Base-by-base conservation (phyloP, 805 yeast species). In the Monosporozyma servazzii region DNA sequence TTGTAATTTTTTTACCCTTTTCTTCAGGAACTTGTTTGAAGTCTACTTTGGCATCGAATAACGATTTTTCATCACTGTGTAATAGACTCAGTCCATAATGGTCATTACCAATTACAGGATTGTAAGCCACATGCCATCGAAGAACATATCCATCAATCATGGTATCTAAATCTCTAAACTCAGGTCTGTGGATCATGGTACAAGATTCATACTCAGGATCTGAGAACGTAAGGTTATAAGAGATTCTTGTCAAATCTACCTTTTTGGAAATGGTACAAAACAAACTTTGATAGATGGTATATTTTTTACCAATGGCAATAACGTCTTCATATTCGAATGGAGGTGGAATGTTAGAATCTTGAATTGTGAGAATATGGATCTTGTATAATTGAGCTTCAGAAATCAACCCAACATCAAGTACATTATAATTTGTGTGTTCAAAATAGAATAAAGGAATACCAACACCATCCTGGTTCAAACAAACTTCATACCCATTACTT, bases 391-490 rank as follows among this genome's bases (percentile, higher is more conserved):
- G 10, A 17, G 27, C 41, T 10, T 47, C 48, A 13, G 31, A 29
- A 5, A 25, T 36, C 8, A 41, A 4, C 3, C 44, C 44, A 21
- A 41, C 17, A 13, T 41, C 44, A 3, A 41, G 29, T 41, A 29
- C 29, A 21, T 41, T 41, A 41, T 41, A 41, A 21, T 41, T 41
- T 10, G 44, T 41, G 10, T 17, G 40, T 40, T 45, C 39, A 18
- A 58, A 52, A 15, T 49, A 54, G 20, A 58, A 45, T 21, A 58
- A 45, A 1, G 60, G 61, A 5, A 56, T 40, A 10, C 61, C 61
- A 9, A 56, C 54, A 29, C 60, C 61, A 20, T 56, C 58, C n/a
- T 52, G 45, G 33, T 51, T 50, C 20, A 54, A 29, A 5, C 29
- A 21, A 15, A 41, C 45, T 10, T 47, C 31, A 7, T 53, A 37